Conservation (phyloP, 2,329 filamentous ascomycete species). For the Nemania sp. region DNA sequence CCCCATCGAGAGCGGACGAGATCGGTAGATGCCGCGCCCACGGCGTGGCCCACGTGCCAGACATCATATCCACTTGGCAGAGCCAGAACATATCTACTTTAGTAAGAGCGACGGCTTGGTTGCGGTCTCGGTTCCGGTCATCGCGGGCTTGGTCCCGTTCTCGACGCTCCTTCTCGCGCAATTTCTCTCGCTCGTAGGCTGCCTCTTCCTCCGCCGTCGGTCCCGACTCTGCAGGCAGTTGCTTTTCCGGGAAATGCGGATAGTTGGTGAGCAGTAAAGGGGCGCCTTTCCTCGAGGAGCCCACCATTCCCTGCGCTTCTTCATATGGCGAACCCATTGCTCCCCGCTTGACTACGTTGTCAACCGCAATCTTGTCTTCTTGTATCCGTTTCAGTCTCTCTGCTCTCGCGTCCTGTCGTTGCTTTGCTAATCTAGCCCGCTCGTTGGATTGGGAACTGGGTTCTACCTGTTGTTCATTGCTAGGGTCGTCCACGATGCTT, state of each 20-base stretch:
- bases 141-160: conserved; percentile 24
- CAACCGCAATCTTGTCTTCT: conserved; percentile 21
- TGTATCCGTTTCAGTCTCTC: conserved; percentile 19
- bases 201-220: conserved; percentile 22
- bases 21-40: conserved; percentile 16
- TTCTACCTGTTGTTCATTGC: conserved; percentile 4
- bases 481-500: background rate
- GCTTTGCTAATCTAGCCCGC: conserved; percentile 9
- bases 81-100: conserved; percentile 28
- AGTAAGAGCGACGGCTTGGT: conserved; percentile 17
- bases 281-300: background rate
- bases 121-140: conserved; percentile 15
- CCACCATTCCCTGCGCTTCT: conserved; percentile 12
- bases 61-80: conserved; percentile 14
- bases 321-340: conserved; percentile 27
- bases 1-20: conserved; percentile 19
- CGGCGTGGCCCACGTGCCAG: conserved; percentile 23
- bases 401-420: conserved; percentile 24
- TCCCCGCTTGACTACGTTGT: conserved; percentile 16
- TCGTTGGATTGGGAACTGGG: conserved; percentile 9
- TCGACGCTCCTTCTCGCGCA: conserved; percentile 16
- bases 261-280: conserved; percentile 25
- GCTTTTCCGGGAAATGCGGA: conserved; percentile 12
- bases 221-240: background rate
- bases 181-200: conserved; percentile 20